phyloP scores from a whole-genome alignment of 2,329 filamentous ascomycete genomes.

The Paraconiothyrium brasiliense region DNA sequence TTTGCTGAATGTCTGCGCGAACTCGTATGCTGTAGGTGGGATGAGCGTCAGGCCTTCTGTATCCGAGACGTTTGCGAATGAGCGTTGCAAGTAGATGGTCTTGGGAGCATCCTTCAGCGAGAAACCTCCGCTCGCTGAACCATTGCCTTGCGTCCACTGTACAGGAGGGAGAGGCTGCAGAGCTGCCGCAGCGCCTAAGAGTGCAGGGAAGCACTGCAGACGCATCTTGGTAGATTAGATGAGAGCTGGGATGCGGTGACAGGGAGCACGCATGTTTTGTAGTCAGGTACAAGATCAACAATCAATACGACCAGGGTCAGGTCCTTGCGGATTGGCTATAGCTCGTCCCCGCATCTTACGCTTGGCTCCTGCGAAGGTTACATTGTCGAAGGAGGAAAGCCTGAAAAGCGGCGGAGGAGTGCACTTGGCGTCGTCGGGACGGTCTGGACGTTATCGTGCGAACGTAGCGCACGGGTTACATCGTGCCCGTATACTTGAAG shows the following conservation, averaged over 20 bases:
- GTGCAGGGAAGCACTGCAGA: constrained; percentile 18
- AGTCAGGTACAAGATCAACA: constrained; percentile 22
- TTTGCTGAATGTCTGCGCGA: constrained; percentile 57
- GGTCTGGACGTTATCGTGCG: constrained; percentile 5
- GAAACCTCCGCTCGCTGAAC: constrained; percentile 30
- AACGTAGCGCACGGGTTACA: constrained; percentile 9
- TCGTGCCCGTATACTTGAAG: not conserved
- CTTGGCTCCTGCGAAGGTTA: constrained; percentile 24
- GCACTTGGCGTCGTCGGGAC: constrained; percentile 4
- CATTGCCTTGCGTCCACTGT: constrained; percentile 31
- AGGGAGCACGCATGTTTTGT: constrained; percentile 21
- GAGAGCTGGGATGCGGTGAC: not conserved
- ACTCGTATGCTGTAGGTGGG: constrained; percentile 60
- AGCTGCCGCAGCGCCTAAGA: constrained; percentile 36
- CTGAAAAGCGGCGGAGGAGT: not conserved
- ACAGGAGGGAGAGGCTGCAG: constrained; percentile 54
- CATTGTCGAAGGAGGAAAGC: constrained; percentile 7
- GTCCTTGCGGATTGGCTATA: constrained; percentile 17
- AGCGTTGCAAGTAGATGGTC: constrained; percentile 54
- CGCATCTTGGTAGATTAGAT: constrained; percentile 22
- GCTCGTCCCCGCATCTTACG: constrained; percentile 35
- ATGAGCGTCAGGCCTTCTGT: constrained; percentile 61
- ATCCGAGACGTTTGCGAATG: constrained; percentile 54
- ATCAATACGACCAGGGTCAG: constrained; percentile 4
- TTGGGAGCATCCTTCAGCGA: constrained; percentile 29